phyloP scores from a whole-genome alignment of 192 early-diverging fungal genomes.

The Dissophora globulifera region DNA sequence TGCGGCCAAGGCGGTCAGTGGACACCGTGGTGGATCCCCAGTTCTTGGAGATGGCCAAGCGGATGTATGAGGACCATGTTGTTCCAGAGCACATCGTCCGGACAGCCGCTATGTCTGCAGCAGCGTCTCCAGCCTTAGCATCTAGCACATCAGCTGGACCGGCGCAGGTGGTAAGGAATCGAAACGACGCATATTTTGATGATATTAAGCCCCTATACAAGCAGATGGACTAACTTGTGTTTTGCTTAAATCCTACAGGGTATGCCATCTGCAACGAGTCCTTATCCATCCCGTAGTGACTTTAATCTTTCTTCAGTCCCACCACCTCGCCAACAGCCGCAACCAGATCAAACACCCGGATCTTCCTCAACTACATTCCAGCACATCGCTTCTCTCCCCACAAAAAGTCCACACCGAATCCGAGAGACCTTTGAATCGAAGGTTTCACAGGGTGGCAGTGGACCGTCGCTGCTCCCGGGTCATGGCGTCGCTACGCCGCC shows the following conservation, averaged over 20 bases:
- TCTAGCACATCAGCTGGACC: not conserved
- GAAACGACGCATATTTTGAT: too few species aligned
- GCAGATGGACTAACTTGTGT: too few species aligned
- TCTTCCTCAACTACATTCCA: slow-evolving; percentile 6
- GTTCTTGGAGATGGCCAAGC: slow-evolving; percentile 42
- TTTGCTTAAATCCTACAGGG: too few species aligned
- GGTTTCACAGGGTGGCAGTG: not conserved
- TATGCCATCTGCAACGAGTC: too few species aligned
- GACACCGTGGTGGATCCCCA: slow-evolving; percentile 30
- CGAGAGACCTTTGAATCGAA: slow-evolving; percentile 42
- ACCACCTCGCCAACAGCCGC: slow-evolving; percentile 1
- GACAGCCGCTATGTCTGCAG: not conserved
- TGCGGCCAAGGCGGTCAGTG: slow-evolving; percentile 41
- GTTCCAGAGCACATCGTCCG: slow-evolving; percentile 13
- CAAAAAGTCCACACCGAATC: slow-evolving; percentile 26
- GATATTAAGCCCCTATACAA: too few species aligned
- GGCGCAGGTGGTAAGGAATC: too few species aligned
- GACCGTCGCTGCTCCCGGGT: not conserved
- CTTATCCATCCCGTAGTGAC: too few species aligned
- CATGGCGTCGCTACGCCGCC: slow-evolving; percentile 11
- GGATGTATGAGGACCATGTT: slow-evolving; percentile 38
- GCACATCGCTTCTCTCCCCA: slow-evolving; percentile 2
- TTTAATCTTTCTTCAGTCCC: not conserved
- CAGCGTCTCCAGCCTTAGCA: too few species aligned
- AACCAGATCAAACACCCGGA: not conserved